These are phyloP conservation scores for Nannochloropsis oceanica DNA, from an alignment of 108 stramenopile genomes.

Conservation along the genomic window DNA sequence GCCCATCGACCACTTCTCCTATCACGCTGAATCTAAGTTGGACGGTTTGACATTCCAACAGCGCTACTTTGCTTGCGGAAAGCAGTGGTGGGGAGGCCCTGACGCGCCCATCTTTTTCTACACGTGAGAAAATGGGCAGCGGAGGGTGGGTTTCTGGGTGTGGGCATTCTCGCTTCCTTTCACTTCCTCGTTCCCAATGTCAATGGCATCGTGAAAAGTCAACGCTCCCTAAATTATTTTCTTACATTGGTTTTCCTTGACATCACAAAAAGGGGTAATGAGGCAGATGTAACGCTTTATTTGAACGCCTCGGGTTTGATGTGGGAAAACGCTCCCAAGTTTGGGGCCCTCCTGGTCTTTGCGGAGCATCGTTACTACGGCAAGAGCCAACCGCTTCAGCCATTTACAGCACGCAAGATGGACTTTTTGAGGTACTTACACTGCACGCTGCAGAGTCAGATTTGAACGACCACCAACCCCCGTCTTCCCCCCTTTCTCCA, in stretches of 20 bases:
- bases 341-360: conserved; percentile 60
- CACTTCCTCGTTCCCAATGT: background rate
- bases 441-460: too few relatives aligned
- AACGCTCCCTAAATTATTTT: background rate
- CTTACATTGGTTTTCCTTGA: background rate
- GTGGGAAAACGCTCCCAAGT: conserved; percentile 59
- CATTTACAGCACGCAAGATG: background rate
- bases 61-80: conserved; percentile 8
- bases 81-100: conserved; percentile 7
- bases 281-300: conserved; percentile 61
- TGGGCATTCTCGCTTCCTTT: background rate
- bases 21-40: background rate
- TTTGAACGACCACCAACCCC: too few relatives aligned
- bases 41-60: conserved; percentile 13
- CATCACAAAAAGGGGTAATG: conserved; percentile 55
- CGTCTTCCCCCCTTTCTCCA: too few relatives aligned
- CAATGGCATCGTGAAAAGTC: background rate
- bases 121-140: background rate
- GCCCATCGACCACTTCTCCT: conserved; percentile 11
- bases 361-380: conserved; percentile 81
- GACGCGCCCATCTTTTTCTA: conserved; percentile 20
- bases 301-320: conserved; percentile 69
- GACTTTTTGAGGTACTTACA: background rate
- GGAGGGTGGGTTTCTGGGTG: background rate
- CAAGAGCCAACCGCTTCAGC: conserved; percentile 20